These are phyloP conservation scores for Triticum turgidum DNA, from an alignment of 176 grass and related monocot species.

Conservation along the genomic window DNA sequence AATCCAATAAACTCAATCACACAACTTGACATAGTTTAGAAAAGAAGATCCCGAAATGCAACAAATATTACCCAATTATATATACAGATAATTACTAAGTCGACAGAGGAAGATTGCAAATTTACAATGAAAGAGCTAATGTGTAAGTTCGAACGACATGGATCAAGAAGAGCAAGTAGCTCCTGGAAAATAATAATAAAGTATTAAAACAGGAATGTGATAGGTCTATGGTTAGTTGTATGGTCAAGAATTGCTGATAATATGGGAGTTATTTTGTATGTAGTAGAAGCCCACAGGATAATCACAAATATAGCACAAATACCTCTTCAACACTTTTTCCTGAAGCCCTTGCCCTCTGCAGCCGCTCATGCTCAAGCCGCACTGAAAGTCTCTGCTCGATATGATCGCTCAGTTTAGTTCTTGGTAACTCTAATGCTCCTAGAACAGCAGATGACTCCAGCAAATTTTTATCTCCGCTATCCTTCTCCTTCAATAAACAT, in stretches of 20 bases:
- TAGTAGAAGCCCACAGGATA: neutral
- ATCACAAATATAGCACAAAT: constrained; percentile 23
- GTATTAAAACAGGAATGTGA: neutral
- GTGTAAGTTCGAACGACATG: neutral
- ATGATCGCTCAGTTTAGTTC: constrained; percentile 82
- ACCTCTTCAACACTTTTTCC: constrained; percentile 74
- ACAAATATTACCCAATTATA: neutral
- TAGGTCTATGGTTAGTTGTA: neutral
- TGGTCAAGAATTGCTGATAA: neutral
- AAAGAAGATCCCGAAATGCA: neutral
- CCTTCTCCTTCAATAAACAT: constrained; percentile 73
- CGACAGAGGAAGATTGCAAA: neutral
- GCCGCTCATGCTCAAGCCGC: constrained; percentile 64
- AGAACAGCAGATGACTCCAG: constrained; percentile 49
- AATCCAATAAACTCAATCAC: neutral
- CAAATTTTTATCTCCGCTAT: constrained; percentile 42
- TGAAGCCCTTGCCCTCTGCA: constrained; percentile 57
- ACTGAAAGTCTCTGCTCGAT: constrained; percentile 80
- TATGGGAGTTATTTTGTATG: neutral
- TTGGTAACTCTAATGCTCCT: constrained; percentile 70
- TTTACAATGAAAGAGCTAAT: constrained; percentile 10
- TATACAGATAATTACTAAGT: neutral
- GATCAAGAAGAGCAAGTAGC: neutral
- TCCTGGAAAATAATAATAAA: neutral
- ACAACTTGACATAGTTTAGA: neutral